phyloP scores from a whole-genome alignment of 805 yeast species.

The Tetrapisispora fleetii region DNA sequence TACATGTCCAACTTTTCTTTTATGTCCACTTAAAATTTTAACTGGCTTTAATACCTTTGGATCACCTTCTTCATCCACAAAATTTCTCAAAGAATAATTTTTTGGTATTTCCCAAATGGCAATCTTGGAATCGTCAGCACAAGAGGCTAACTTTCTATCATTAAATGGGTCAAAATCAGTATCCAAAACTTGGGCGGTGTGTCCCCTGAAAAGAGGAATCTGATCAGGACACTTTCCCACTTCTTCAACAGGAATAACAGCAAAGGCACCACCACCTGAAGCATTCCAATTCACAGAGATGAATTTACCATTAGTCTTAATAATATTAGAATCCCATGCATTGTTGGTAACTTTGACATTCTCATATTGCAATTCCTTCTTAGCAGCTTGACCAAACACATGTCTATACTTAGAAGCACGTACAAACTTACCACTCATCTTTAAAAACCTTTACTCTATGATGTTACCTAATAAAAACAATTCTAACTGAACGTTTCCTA shows the following conservation, averaged over 20 bases:
- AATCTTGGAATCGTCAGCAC: constrained; percentile 74
- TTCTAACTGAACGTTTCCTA: no score
- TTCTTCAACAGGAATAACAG: constrained; percentile 77
- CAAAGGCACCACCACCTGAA: constrained; percentile 97
- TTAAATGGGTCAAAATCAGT: constrained; percentile 93
- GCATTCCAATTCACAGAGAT: constrained; percentile 86
- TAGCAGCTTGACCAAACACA: constrained; percentile 81
- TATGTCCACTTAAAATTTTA: constrained; percentile 71
- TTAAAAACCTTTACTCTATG: not conserved
- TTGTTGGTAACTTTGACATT: constrained; percentile 66
- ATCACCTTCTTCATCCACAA: constrained; percentile 42
- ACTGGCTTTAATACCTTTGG: constrained; percentile 63
- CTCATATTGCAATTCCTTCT: constrained; percentile 39
- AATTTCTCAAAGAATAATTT: constrained; percentile 60
- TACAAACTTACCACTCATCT: constrained; percentile 71
- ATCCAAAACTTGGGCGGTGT: constrained; percentile 88
- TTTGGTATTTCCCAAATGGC: constrained; percentile 84
- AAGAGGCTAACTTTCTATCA: constrained; percentile 61
- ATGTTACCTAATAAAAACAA: no score
- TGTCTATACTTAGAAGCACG: constrained; percentile 96
- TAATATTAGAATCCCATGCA: constrained; percentile 92
- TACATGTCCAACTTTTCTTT: constrained; percentile 89
- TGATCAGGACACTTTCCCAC: constrained; percentile 90
- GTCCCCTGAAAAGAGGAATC: constrained; percentile 91
- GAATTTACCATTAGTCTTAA: constrained; percentile 79